A percentile compares a stretch with the other conserved stretches of the same genome.
phyloP scores from a whole-genome alignment of 2,329 filamentous ascomycete genomes.

The Cercospora janseana region DNA sequence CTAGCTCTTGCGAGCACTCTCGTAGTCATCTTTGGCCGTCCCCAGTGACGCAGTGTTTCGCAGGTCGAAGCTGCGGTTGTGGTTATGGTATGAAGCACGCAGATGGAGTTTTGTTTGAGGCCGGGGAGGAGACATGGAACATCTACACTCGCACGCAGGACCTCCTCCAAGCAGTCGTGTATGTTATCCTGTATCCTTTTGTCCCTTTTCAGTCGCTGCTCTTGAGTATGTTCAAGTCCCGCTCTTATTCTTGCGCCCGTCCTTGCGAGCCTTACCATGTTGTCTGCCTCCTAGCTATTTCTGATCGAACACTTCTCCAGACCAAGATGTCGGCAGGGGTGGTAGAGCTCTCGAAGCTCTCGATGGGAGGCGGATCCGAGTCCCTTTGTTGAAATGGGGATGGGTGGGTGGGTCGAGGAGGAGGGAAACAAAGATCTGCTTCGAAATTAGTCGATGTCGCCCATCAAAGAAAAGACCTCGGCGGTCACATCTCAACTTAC shows the following conservation, averaged over 20 bases:
- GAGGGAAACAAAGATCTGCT: not conserved
- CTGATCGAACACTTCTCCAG: not conserved
- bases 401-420: not conserved
- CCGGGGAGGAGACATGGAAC: not conserved
- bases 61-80: not conserved
- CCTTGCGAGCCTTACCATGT: not conserved
- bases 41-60: too few species aligned
- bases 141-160: not conserved
- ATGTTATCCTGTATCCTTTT: conserved; percentile 7
- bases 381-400: not conserved
- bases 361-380: not conserved
- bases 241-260: conserved; percentile 4
- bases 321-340: too few species aligned
- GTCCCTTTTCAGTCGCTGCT: not conserved
- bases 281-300: not conserved
- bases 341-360: not conserved
- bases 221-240: not conserved
- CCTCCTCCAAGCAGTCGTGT: not conserved
- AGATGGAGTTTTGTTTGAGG: not conserved
- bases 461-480: not conserved
- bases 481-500: not conserved
- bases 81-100: not conserved
- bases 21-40: too few species aligned
- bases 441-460: not conserved
- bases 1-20: too few species aligned